These are phyloP conservation scores for Nannochloropsis oceanica DNA, from an alignment of 108 stramenopile species.

Conservation along the genomic window DNA sequence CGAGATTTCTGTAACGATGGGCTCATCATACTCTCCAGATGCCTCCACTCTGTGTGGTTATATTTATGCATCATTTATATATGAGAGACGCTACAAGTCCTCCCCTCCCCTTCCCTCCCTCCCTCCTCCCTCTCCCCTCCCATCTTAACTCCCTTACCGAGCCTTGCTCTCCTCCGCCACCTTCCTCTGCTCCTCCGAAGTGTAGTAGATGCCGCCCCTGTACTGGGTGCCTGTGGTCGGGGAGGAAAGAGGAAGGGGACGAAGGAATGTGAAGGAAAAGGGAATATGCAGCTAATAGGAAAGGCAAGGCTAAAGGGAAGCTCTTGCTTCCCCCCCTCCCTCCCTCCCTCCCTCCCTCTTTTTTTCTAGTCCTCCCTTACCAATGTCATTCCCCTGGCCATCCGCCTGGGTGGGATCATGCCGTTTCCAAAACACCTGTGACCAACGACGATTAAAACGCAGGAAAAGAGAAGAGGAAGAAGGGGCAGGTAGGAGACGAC, in stretches of 20 bases:
- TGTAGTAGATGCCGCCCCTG: neutral
- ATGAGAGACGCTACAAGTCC: no score
- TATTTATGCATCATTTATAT: no score
- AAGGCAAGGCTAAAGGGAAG: neutral
- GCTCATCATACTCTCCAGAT: neutral
- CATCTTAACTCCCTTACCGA: neutral
- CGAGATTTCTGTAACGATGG: neutral
- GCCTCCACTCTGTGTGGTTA: neutral
- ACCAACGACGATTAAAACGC: neutral
- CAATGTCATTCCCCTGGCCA: neutral
- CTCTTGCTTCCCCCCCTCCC: neutral
- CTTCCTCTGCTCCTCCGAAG: neutral
- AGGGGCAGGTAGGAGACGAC: neutral
- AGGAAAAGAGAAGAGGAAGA: neutral
- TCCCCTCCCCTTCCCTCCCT: neutral
- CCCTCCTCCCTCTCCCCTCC: neutral
- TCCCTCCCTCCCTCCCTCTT: neutral
- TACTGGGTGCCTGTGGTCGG: neutral
- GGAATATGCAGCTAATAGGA: neutral
- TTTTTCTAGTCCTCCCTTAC: neutral
- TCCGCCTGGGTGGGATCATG: neutral
- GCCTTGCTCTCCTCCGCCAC: neutral
- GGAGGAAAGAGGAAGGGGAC: neutral
- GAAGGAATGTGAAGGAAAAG: neutral
- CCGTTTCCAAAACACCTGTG: neutral